A percentile compares a stretch with the other conserved stretches of the same genome.
phyloP scores from a whole-genome alignment of 2,329 filamentous ascomycete species.

The Orbilia brochopaga region DNA sequence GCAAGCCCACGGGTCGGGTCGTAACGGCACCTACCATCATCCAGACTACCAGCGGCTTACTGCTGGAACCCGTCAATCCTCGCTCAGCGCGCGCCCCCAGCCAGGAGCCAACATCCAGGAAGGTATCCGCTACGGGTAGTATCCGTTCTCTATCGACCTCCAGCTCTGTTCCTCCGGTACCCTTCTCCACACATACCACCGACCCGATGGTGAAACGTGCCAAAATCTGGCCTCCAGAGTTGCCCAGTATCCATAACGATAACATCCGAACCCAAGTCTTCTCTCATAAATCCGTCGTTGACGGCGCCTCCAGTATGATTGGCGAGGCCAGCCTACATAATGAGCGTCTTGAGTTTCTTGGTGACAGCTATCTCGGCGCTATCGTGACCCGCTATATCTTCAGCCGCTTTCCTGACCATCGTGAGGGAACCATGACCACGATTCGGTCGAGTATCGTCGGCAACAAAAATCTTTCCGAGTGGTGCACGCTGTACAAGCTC shows the following conservation, averaged over 20 bases:
- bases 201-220: conserved; percentile 41
- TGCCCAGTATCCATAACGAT: conserved; percentile 52
- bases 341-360: conserved; percentile 55
- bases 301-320: conserved; percentile 52
- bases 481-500: conserved; percentile 64
- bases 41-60: conserved; percentile 31
- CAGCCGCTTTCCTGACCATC: conserved; percentile 51
- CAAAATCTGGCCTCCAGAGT: conserved; percentile 53
- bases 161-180: conserved; percentile 38
- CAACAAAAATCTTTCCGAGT: conserved; percentile 53
- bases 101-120: conserved; percentile 21
- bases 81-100: conserved; percentile 4
- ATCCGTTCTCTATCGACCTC: conserved; percentile 32
- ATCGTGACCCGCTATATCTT: conserved; percentile 55
- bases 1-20: conserved; percentile 9
- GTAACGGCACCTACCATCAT: conserved; percentile 18
- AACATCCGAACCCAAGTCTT: conserved; percentile 53
- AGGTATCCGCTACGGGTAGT: conserved; percentile 32
- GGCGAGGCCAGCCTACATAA: conserved; percentile 53
- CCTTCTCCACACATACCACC: conserved; percentile 31
- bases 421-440: conserved; percentile 53
- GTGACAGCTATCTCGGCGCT: conserved; percentile 54
- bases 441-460: conserved; percentile 54
- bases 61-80: conserved; percentile 28
- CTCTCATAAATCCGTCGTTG: conserved; percentile 54